Evolutionary conservation across 1,284 basidiomycete genomes (phyloP).

Genomic region (Earliella scabrosa): DNA sequence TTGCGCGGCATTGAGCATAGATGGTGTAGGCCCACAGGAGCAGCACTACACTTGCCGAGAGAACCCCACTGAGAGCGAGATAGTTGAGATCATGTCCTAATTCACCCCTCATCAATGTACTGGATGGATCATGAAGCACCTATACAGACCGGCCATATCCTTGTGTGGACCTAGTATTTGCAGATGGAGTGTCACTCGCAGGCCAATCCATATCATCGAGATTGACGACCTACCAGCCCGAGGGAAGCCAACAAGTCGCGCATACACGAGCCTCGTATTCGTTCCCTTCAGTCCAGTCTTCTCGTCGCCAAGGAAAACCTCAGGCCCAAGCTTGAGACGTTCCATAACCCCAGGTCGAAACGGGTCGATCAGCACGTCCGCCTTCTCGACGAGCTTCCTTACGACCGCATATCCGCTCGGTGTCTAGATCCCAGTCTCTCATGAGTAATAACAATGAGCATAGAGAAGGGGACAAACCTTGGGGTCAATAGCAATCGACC

Average conservation of each 20-base stretch:
- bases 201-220: too few relatives aligned
- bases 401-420: constrained; percentile 62
- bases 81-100: constrained; percentile 87
- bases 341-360: constrained; percentile 87
- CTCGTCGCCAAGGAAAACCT: constrained; percentile 61
- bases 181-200: too few relatives aligned
- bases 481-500: constrained; percentile 70
- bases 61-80: constrained; percentile 78
- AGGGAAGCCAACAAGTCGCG: constrained; percentile 71
- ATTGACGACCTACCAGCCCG: constrained; percentile 54
- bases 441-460: background rate
- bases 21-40: background rate
- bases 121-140: background rate
- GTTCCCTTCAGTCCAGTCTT: constrained; percentile 45
- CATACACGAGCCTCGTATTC: constrained; percentile 67
- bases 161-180: constrained; percentile 71
- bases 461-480: constrained; percentile 36
- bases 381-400: constrained; percentile 60
- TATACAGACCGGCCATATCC: constrained; percentile 67
- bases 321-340: constrained; percentile 76
- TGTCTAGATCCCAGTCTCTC: constrained; percentile 36
- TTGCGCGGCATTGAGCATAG: background rate
- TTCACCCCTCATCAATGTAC: constrained; percentile 1
- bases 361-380: constrained; percentile 84
- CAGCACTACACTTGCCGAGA: constrained; percentile 56